Conservation (phyloP, 169 alveolate species). For the Plasmodium blacklocki region DNA sequence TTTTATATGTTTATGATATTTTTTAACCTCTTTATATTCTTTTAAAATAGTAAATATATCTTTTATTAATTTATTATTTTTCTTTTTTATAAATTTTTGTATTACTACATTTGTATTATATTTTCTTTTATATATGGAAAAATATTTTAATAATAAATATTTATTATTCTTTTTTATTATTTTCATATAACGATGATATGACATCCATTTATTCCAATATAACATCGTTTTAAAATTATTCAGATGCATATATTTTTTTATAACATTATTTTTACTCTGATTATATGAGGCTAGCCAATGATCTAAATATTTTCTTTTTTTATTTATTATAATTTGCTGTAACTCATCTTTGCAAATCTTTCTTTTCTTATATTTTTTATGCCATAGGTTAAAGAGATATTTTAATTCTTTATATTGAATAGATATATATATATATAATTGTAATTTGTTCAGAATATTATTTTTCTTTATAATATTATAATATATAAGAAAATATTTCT, state of each 20-base stretch:
- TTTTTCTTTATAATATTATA: constrained; percentile 37
- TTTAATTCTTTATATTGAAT: constrained; percentile 19
- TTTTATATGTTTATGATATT: not conserved
- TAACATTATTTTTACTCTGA: not conserved
- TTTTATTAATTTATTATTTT: not conserved
- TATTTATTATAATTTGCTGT: not conserved
- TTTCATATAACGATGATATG: constrained; percentile 31
- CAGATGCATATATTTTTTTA: constrained; percentile 14
- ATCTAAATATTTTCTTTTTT: constrained; percentile 9
- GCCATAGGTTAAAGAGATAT: constrained; percentile 12
- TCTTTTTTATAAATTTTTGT: not conserved
- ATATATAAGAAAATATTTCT: constrained; percentile 26
- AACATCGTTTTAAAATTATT: not conserved
- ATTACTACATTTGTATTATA: not conserved
- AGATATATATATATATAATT: constrained; percentile 33
- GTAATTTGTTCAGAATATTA: constrained; percentile 13
- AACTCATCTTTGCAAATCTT: constrained; percentile 15
- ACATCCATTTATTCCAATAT: constrained; percentile 12
- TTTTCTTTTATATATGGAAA: constrained; percentile 12
- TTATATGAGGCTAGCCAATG: constrained; percentile 13
- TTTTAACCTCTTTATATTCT: constrained; percentile 8
- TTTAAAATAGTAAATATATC: constrained; percentile 8
- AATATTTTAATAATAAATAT: constrained; percentile 8
- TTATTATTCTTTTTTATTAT: constrained; percentile 14
- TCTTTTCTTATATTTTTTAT: constrained; percentile 1